Evolutionary conservation across 768 basidiomycete species (phyloP), one percentile per base, ranked within the genome.

Genomic region (Mrakia frigida): DNA sequence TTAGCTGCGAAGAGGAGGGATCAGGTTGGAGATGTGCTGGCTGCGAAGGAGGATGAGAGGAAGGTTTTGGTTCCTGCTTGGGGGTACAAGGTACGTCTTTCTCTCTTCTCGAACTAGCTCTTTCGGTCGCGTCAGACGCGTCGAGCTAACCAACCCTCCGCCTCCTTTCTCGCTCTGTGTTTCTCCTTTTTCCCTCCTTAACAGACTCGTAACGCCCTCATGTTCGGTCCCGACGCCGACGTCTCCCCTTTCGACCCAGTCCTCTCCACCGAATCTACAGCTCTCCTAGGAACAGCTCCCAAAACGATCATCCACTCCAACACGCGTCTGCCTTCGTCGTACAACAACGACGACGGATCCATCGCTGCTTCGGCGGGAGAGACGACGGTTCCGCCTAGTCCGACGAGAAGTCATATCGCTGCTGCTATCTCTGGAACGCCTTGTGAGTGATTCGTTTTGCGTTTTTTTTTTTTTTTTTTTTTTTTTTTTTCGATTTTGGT

Each of bases 181-280:
- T 39, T 70, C 11, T 0, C 9, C 16, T 37, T 4, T 9, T 11
- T 16, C 25, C 43, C 0, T 28, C n/a, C n/a, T 74, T 56, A 31
- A 4, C 80, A 97, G 94, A 87, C 93, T 37, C 90, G 97, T 76
- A 99, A 99, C 84, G 90, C 92, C 5, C 86, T 99, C 73, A 97
- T 97, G 93, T 99, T 98, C 81, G 82, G 91, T 0, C 95, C 97
- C 2, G 97, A 97, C 80, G 93, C 92, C 37, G 91, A 99, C 82
- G 86, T 88, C 63, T 88, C 91, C 31, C 92, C 93, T 0, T 92
- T 94, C 80, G 87, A 90, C 81, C 83, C 69, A 28, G 69, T 13
- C 39, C 65, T 43, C 65, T 68, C 65, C 6, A 68, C 65, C 65
- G 35, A 53, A 43, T 53, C 76, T 11, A 68, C 53, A 11, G 60